phyloP scores from a whole-genome alignment of 768 basidiomycete species.

The Boletus fagicola region DNA sequence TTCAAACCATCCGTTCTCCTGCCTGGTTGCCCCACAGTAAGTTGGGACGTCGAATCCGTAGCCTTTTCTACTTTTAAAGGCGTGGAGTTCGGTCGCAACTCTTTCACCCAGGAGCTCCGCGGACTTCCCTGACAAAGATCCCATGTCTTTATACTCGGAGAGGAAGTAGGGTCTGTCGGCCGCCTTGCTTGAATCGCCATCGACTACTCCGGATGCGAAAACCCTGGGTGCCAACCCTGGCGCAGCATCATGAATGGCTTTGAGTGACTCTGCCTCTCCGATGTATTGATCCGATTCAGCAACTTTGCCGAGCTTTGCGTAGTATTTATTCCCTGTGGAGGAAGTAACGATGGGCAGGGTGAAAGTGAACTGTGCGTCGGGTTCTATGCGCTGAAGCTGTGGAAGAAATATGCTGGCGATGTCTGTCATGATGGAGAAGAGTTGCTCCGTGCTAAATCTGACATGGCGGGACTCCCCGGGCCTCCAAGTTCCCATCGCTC shows the following conservation, averaged over 20 bases:
- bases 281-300: constrained; percentile 60
- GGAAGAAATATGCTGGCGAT: constrained; percentile 36
- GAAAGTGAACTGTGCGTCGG: constrained; percentile 46
- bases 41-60: constrained; percentile 76
- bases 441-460: not conserved
- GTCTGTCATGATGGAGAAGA: constrained; percentile 17
- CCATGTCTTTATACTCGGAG: constrained; percentile 68
- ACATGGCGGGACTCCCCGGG: not conserved
- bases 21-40: constrained; percentile 70
- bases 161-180: constrained; percentile 61
- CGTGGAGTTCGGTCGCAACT: constrained; percentile 66
- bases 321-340: constrained; percentile 58
- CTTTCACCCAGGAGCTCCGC: constrained; percentile 55
- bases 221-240: constrained; percentile 64
- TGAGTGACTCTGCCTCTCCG: constrained; percentile 70
- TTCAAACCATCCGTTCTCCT: constrained; percentile 70
- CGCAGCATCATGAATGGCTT: constrained; percentile 59
- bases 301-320: constrained; percentile 54
- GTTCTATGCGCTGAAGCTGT: constrained; percentile 50
- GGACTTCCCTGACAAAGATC: constrained; percentile 42
- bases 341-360: constrained; percentile 49
- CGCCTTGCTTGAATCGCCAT: constrained; percentile 26
- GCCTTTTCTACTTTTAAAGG: constrained; percentile 48
- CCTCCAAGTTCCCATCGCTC: not conserved
- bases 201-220: constrained; percentile 44